These are phyloP conservation scores for Cicer arietinum DNA, from an alignment of 306 rosid genomes.

Conservation along the genomic window DNA sequence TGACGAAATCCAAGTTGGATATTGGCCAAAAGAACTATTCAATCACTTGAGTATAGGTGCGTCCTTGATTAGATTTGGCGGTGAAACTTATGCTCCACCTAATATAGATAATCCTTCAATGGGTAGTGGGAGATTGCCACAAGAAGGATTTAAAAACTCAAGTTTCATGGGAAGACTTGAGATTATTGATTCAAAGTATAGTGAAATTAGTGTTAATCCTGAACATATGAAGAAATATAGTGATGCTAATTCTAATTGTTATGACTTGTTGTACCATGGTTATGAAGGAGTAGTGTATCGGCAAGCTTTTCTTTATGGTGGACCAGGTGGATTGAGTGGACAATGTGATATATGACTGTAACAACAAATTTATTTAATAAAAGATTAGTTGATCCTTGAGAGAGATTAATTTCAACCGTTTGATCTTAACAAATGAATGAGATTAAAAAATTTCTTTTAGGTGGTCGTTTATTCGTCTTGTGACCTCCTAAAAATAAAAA, in stretches of 20 bases:
- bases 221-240: neutral
- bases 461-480: too few species aligned
- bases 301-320: slow-evolving; percentile 25
- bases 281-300: neutral
- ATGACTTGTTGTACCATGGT: neutral
- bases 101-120: slow-evolving; percentile 15
- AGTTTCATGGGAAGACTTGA: neutral
- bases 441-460: too few species aligned
- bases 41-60: neutral
- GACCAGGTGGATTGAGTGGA: neutral
- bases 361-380: neutral
- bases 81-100: slow-evolving; percentile 1
- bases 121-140: slow-evolving; percentile 29
- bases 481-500: too few species aligned
- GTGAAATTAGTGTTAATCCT: neutral
- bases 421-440: too few species aligned
- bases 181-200: neutral
- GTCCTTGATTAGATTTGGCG: slow-evolving; percentile 4
- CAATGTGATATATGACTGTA: neutral
- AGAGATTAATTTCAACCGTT: neutral
- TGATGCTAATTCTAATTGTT: neutral
- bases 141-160: neutral
- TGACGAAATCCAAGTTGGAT: neutral
- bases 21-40: slow-evolving; percentile 31
- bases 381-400: neutral